Conservation (phyloP, 1,284 basidiomycete genomes). For the Tilletia indica region DNA sequence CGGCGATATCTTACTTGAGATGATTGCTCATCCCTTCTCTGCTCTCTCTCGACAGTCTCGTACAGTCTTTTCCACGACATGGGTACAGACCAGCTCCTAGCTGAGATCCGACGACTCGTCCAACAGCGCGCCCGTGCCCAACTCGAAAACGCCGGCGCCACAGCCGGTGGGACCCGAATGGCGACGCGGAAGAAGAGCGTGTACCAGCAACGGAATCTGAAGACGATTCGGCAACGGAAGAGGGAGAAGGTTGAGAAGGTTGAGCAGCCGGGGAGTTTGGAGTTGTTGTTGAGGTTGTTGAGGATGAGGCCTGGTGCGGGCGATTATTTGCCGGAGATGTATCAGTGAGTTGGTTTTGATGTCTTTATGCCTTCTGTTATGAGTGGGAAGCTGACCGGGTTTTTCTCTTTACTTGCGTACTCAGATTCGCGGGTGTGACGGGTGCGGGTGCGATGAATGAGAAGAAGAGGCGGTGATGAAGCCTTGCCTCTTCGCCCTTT, state of each 20-base stretch:
- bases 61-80: slow-evolving; percentile 52
- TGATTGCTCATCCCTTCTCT: slow-evolving; percentile 19
- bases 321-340: slow-evolving; percentile 42
- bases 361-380: neutral
- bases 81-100: slow-evolving; percentile 58
- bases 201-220: slow-evolving; percentile 79
- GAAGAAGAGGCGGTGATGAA: no score
- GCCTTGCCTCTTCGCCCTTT: no score
- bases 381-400: neutral
- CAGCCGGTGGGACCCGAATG: slow-evolving; percentile 10
- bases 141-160: slow-evolving; percentile 66
- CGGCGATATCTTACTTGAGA: neutral
- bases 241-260: slow-evolving; percentile 74
- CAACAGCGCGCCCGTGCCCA: slow-evolving; percentile 60
- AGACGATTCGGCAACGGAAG: slow-evolving; percentile 93
- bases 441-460: neutral
- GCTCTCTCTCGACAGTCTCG: slow-evolving; percentile 32
- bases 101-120: slow-evolving; percentile 89
- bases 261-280: slow-evolving; percentile 21
- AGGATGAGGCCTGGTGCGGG: slow-evolving; percentile 48
- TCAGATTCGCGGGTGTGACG: slow-evolving; percentile 15
- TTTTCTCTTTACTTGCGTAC: neutral
- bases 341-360: neutral
- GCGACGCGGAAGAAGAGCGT: slow-evolving; percentile 41
- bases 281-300: slow-evolving; percentile 35